phyloP scores from a whole-genome alignment of 1,284 basidiomycete genomes.

The Trichosporon ovoides region DNA sequence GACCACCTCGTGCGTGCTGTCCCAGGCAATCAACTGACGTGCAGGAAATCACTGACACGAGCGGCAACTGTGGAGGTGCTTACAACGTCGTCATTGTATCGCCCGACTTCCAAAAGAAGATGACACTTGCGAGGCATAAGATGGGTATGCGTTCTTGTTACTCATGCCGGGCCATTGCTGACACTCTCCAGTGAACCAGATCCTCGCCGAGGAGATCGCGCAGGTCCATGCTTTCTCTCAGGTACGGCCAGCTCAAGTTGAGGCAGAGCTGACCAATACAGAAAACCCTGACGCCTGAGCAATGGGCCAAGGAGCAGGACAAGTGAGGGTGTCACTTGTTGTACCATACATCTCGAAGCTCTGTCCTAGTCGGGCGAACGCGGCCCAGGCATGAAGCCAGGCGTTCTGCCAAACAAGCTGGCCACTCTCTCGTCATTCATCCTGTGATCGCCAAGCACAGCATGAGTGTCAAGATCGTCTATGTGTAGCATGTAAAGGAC shows the following conservation, averaged over 20 bases:
- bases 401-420: not conserved
- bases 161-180: not conserved
- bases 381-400: too few relatives aligned
- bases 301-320: constrained; percentile 39
- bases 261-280: constrained; percentile 11
- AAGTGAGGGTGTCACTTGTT: not conserved
- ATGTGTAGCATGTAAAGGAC: constrained; percentile 7
- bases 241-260: constrained; percentile 21
- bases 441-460: not conserved
- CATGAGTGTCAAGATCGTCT: not conserved
- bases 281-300: constrained; percentile 46
- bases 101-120: constrained; percentile 44
- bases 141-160: constrained; percentile 32
- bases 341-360: not conserved
- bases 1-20: constrained; percentile 8
- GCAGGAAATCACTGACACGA: constrained; percentile 32
- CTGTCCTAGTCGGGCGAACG: not conserved
- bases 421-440: too few relatives aligned
- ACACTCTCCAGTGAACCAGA: constrained; percentile 38
- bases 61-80: constrained; percentile 48
- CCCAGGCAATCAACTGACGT: constrained; percentile 2
- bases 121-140: constrained; percentile 46
- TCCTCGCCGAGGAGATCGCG: constrained; percentile 44
- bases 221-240: constrained; percentile 48
- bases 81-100: constrained; percentile 46